phyloP scores from a whole-genome alignment of 1,284 basidiomycete genomes.

The Tylopilus sp. region DNA sequence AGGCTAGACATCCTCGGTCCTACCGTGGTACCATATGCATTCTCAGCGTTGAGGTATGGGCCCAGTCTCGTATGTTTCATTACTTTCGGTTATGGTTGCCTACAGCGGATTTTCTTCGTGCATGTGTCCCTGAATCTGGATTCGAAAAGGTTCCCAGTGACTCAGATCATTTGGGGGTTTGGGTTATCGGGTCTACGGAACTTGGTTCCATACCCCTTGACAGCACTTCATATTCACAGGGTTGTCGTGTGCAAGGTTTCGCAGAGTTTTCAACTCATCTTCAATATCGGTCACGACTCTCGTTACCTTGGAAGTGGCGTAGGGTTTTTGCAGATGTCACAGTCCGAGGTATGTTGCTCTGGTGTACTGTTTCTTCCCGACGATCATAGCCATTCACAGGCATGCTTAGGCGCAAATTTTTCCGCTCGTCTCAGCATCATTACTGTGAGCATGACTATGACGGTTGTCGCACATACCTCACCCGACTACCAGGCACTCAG shows the following conservation, averaged over 20 bases:
- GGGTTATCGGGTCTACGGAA: slow-evolving; percentile 68
- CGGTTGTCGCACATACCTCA: slow-evolving; percentile 63
- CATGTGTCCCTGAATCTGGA: slow-evolving; percentile 69
- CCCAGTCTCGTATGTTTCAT: slow-evolving; percentile 56
- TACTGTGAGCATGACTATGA: slow-evolving; percentile 62
- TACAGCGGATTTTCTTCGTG: slow-evolving; percentile 69
- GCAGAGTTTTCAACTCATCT: slow-evolving; percentile 66
- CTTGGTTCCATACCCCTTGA: slow-evolving; percentile 39
- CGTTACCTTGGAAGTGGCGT: slow-evolving; percentile 52
- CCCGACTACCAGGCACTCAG: slow-evolving; percentile 65
- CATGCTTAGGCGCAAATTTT: slow-evolving; percentile 60
- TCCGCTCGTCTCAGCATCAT: slow-evolving; percentile 53
- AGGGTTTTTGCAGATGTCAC: slow-evolving; percentile 56
- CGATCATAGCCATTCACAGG: slow-evolving; percentile 42
- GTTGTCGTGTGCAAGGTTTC: slow-evolving; percentile 55
- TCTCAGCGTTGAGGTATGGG: slow-evolving; percentile 72
- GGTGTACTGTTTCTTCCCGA: slow-evolving; percentile 67
- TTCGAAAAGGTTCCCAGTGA: too few species aligned
- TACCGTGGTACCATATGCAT: slow-evolving; percentile 70
- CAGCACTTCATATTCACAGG: background rate
- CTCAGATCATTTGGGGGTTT: slow-evolving; percentile 68
- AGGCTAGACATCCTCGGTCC: slow-evolving; percentile 69
- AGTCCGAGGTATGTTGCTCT: slow-evolving; percentile 46
- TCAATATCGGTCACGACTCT: slow-evolving; percentile 66
- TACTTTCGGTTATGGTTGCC: slow-evolving; percentile 54